Base-by-base conservation (phyloP, 257 asterid genomes). In the Penstemon barbatus region DNA sequence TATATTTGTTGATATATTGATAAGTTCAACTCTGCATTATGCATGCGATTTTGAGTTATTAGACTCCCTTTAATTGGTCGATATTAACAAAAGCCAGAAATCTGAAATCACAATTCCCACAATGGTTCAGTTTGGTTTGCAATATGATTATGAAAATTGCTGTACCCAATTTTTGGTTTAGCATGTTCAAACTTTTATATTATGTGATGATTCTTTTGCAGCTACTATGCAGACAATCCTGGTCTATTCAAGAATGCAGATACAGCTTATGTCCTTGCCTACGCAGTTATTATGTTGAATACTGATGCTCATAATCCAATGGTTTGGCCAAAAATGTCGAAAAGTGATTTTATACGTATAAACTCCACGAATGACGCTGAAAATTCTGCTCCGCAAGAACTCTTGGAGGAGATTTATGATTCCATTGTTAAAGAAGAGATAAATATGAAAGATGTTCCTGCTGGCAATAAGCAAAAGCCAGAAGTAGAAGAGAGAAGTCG, bases 291-390 rank as follows among this genome's bases (percentile, higher is more conserved):
- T 71, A 84, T 94, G 99, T 77, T 94, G 86, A 91, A 91, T 85
- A 87, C 97, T 71, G 99, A 94, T 83, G 97, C 99, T 84, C 98
- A 94, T 82, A 91, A 94, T 81, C 96, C 99, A 57, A 83, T 87
- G 95, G 97, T 91, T 71, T 87, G 96, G 97, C 97, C 97, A 15
- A 94, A 89, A 84, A 94, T 94, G 97, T 91, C 99, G 8, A 94
- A 94, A 88, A 84, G 78, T 76, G 99, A 94, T 80, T 94, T 94
- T 78, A 72, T 89, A 62, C 93, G 97, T 73, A 82, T 94, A 57
- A 91, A 89, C 73, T 73, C 87, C 70, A 76, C 69, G 68, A 86
- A 86, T 82, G 92, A 91, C 77, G 87, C 95, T 56, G 99, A 89
- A 77, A 97, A 91, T 76, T 86, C 92, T 63, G 99, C 98, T 73